phyloP scores from a whole-genome alignment of 148 eudicot genomes.

The Silene conica region DNA sequence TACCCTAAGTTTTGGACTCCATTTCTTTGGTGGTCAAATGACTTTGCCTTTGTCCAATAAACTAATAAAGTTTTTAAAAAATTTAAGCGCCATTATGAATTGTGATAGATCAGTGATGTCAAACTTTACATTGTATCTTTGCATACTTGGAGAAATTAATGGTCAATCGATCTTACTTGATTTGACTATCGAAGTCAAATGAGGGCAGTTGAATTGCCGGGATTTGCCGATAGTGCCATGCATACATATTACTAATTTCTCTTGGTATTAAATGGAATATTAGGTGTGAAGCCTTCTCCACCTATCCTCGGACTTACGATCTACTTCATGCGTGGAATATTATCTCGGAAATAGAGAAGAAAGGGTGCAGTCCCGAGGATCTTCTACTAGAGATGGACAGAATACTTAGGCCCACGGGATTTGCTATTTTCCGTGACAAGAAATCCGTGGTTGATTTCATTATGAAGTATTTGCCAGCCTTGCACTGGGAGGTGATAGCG shows the following conservation, averaged over 20 bases:
- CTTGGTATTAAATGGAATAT: neutral
- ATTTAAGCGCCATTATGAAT: too few relatives aligned
- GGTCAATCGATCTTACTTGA: too few relatives aligned
- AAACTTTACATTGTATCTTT: too few relatives aligned
- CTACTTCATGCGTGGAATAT: constrained; percentile 95
- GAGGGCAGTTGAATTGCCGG: too few relatives aligned
- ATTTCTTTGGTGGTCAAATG: too few relatives aligned
- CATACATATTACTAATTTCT: neutral
- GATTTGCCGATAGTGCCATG: too few relatives aligned
- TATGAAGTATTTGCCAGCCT: constrained; percentile 67
- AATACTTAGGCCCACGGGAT: constrained; percentile 88
- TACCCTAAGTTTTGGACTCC: too few relatives aligned
- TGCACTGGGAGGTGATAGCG: constrained; percentile 87
- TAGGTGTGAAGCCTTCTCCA: constrained; percentile 99
- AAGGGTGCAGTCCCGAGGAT: constrained; percentile 90
- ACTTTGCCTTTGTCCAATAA: too few relatives aligned
- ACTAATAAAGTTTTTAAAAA: too few relatives aligned
- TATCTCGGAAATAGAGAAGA: constrained; percentile 74
- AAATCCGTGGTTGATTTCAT: constrained; percentile 60
- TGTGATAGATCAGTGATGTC: too few relatives aligned
- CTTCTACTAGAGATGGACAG: constrained; percentile 90
- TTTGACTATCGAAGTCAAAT: too few relatives aligned
- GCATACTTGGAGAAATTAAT: too few relatives aligned
- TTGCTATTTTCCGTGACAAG: constrained; percentile 71
- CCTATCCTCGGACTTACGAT: constrained; percentile 96